Evolutionary conservation across 352 stramenopile species (phyloP).

Genomic region (Phytophthora ramorum): DNA sequence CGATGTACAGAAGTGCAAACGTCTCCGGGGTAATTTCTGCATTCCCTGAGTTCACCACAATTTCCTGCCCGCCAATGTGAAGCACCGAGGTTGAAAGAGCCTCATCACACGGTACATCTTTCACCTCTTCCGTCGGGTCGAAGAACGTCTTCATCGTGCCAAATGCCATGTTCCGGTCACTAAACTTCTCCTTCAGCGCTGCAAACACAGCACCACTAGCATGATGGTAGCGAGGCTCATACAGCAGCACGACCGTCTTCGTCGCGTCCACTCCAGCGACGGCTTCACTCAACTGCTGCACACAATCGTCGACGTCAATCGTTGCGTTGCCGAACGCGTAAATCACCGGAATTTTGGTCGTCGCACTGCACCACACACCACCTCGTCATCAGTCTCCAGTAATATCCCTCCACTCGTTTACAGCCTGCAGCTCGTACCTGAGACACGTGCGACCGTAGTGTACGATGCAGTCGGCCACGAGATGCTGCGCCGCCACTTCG

Average conservation of each 20-base stretch:
- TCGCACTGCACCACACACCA: constrained; percentile 49
- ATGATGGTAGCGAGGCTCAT: constrained; percentile 92
- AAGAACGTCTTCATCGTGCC: constrained; percentile 80
- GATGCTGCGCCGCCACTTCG: constrained; percentile 94
- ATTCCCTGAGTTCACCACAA: constrained; percentile 42
- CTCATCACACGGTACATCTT: constrained; percentile 7
- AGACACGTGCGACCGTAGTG: constrained; percentile 96
- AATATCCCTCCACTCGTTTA: background rate
- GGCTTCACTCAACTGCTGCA: constrained; percentile 41
- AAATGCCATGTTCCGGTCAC: constrained; percentile 54
- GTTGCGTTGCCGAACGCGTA: constrained; percentile 90
- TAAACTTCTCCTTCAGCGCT: constrained; percentile 45
- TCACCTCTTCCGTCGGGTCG: constrained; percentile 46
- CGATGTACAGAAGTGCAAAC: constrained; percentile 76
- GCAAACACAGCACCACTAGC: constrained; percentile 61
- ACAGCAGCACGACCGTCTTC: constrained; percentile 89
- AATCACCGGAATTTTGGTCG: constrained; percentile 87
- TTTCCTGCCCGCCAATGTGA: constrained; percentile 68
- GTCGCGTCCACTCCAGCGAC: constrained; percentile 38
- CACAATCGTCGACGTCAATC: constrained; percentile 69
- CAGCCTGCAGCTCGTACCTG: constrained; percentile 31
- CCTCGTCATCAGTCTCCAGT: background rate
- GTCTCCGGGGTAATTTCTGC: constrained; percentile 46
- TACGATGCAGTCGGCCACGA: constrained; percentile 93
- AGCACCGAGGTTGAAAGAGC: constrained; percentile 20